Percentiles rank a stretch among this genome's conserved stretches.
phyloP scores from a whole-genome alignment of 73 alveolate genomes.

The Paramecium sexaurelia region DNA sequence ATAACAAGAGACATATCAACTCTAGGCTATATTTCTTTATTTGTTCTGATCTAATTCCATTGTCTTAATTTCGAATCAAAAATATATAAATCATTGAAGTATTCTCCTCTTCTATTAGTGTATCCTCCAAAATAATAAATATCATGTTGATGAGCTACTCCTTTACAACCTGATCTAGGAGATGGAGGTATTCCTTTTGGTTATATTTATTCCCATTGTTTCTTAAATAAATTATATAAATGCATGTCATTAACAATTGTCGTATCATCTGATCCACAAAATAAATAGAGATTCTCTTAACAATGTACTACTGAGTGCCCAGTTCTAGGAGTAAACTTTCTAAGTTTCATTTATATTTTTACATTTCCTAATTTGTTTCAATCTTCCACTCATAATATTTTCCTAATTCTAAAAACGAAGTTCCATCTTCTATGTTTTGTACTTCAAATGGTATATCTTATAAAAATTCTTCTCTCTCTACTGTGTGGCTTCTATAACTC shows the following conservation, averaged over 20 bases:
- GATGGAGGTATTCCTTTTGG: constrained; percentile 11
- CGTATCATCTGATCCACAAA: constrained; percentile 50
- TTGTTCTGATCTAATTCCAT: constrained; percentile 19
- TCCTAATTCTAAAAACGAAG: constrained; percentile 53
- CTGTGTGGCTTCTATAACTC: constrained; percentile 43
- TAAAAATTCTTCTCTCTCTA: constrained; percentile 36
- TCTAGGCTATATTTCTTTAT: constrained; percentile 23
- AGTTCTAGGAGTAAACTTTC: constrained; percentile 52
- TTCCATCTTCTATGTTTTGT: not conserved
- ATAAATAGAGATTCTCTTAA: not conserved
- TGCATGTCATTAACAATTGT: constrained; percentile 46
- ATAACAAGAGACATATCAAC: constrained; percentile 39
- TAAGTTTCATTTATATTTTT: not conserved
- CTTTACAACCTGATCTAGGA: constrained; percentile 54
- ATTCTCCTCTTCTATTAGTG: constrained; percentile 47
- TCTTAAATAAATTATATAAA: not conserved
- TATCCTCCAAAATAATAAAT: constrained; percentile 53
- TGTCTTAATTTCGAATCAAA: not conserved
- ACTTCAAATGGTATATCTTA: constrained; percentile 42
- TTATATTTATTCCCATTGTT: not conserved
- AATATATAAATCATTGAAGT: constrained; percentile 33
- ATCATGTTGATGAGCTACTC: constrained; percentile 23
- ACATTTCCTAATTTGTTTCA: constrained; percentile 9
- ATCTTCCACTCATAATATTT: constrained; percentile 54
- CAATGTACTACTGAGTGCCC: constrained; percentile 53